phyloP scores from a whole-genome alignment of 2,329 filamentous ascomycete species.

The Xylariaceae sp. region DNA sequence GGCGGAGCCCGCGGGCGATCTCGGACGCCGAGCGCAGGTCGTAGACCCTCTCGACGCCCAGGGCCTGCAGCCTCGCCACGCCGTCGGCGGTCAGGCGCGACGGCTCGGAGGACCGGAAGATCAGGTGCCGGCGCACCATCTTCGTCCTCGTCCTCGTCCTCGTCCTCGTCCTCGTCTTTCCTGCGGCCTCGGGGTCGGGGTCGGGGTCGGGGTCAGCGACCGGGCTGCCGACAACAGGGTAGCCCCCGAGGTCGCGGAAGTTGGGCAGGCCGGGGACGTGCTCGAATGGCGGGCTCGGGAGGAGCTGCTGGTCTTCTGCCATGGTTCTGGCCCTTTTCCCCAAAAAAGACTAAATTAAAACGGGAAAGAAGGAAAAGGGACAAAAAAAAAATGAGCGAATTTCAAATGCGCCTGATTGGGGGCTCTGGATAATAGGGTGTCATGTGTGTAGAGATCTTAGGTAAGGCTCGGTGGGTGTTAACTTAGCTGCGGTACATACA shows the following conservation, averaged over 20 bases:
- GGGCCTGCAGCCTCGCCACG: conserved; percentile 50
- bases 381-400: no score
- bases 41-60: conserved; percentile 59
- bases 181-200: no score
- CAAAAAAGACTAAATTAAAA: not conserved
- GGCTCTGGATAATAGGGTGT: not conserved
- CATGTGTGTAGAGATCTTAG: not conserved
- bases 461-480: not conserved
- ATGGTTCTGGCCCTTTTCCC: not conserved
- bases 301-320: conserved; percentile 14
- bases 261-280: conserved; percentile 63
- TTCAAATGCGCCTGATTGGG: not conserved
- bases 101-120: conserved; percentile 73
- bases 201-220: conserved; percentile 10
- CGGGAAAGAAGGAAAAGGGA: not conserved
- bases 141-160: conserved; percentile 18
- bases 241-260: conserved; percentile 69
- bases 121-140: conserved; percentile 53
- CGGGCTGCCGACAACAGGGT: conserved; percentile 44
- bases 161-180: conserved; percentile 48
- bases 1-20: conserved; percentile 48
- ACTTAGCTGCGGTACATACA: no score
- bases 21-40: conserved; percentile 48
- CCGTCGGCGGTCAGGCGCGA: conserved; percentile 58
- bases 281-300: conserved; percentile 50